Evolutionary conservation across 768 basidiomycete species (phyloP).

Genomic region (Termitomyces sp.): DNA sequence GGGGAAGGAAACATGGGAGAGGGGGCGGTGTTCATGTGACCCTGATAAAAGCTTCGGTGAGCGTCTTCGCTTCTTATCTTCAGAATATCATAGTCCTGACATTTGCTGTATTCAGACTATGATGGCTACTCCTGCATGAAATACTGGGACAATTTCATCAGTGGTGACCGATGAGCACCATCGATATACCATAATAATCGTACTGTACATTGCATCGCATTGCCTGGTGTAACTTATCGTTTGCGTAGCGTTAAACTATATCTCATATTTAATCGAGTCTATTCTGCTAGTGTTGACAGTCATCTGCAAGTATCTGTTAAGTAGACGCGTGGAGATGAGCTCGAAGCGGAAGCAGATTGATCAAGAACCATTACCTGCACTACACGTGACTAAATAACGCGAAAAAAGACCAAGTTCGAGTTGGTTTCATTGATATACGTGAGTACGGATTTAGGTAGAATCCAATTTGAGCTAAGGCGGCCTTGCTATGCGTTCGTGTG

Average conservation of each 20-base stretch:
- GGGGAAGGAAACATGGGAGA: conserved; percentile 35
- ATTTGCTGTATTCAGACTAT: conserved; percentile 25
- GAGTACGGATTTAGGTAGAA: too few relatives aligned
- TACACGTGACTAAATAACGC: too few relatives aligned
- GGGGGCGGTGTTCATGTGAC: conserved; percentile 61
- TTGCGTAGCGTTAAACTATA: too few relatives aligned
- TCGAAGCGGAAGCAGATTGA: too few relatives aligned
- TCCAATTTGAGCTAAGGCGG: too few relatives aligned
- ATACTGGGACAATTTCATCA: conserved; percentile 28
- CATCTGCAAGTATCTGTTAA: too few relatives aligned
- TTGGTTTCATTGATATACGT: too few relatives aligned
- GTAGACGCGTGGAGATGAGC: background rate
- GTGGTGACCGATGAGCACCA: background rate
- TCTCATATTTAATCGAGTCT: background rate
- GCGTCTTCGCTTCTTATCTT: conserved; percentile 9
- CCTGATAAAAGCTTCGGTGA: conserved; percentile 55
- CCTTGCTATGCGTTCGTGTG: too few relatives aligned
- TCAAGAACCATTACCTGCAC: too few relatives aligned
- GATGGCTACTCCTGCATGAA: conserved; percentile 37
- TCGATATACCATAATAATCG: background rate
- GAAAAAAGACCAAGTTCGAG: too few relatives aligned
- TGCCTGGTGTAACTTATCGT: background rate
- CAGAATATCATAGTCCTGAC: background rate
- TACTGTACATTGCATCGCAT: background rate
- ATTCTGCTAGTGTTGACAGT: background rate